Conservation (phyloP, 495 filamentous ascomycete genomes). For the Polyplosphaeria fusca region DNA sequence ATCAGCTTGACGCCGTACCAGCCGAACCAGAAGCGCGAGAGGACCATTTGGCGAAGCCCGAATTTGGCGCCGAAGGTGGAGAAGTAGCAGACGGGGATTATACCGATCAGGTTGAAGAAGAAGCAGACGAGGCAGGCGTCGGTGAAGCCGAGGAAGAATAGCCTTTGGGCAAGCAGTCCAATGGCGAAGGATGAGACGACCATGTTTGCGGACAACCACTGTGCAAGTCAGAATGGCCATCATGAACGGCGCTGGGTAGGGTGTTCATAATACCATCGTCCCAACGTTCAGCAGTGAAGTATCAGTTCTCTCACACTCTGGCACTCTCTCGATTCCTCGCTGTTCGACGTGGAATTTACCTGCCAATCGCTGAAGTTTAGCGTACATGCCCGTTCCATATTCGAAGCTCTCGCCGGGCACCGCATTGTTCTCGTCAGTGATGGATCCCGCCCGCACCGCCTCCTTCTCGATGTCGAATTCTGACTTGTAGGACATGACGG, state of each 20-base stretch:
- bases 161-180: constrained; percentile 64
- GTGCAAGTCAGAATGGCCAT: no score
- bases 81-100: constrained; percentile 75
- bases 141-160: constrained; percentile 69
- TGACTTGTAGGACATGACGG: constrained; percentile 24
- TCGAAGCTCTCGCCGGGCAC: constrained; percentile 61
- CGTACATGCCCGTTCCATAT: constrained; percentile 59
- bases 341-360: constrained; percentile 70
- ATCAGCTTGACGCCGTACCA: constrained; percentile 40
- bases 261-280: constrained; percentile 69
- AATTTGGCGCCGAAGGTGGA: constrained; percentile 74
- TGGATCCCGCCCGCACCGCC: not conserved
- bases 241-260: no score
- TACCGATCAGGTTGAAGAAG: constrained; percentile 75
- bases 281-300: constrained; percentile 62
- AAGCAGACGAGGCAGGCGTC: constrained; percentile 73
- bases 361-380: constrained; percentile 66
- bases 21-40: constrained; percentile 70
- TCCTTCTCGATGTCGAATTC: constrained; percentile 30
- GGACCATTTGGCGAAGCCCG: constrained; percentile 77
- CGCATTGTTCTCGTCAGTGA: constrained; percentile 52
- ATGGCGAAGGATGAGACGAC: constrained; percentile 79
- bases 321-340: constrained; percentile 78
- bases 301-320: constrained; percentile 68
- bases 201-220: constrained; percentile 87